Percentiles rank a stretch among this genome's conserved stretches.
These are phyloP conservation scores for Peterozyma toletana DNA, from an alignment of 805 yeast genomes.

Conservation along the genomic window DNA sequence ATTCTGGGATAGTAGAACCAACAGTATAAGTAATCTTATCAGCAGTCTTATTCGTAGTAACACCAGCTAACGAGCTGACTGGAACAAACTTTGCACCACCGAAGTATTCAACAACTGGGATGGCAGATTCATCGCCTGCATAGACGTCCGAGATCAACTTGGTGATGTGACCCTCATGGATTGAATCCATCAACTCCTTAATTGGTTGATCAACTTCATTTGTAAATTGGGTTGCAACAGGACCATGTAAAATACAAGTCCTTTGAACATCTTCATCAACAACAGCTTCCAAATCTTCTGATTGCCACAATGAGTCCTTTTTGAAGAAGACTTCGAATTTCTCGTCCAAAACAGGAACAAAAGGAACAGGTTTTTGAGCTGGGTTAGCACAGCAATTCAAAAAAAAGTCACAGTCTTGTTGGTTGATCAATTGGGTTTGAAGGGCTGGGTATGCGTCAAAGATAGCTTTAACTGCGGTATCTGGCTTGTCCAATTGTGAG, in stretches of 20 bases:
- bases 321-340: conserved; percentile 94
- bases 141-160: conserved; percentile 65
- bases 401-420: conserved; percentile 94
- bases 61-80: conserved; percentile 24
- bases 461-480: conserved; percentile 47
- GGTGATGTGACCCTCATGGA: conserved; percentile 85
- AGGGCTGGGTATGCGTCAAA: conserved; percentile 69
- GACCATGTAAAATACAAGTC: conserved; percentile 98
- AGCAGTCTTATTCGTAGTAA: conserved; percentile 23
- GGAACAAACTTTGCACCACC: conserved; percentile 45
- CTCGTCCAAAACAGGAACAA: conserved; percentile 91
- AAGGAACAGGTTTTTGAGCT: conserved; percentile 94
- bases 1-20: conserved; percentile 24
- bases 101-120: conserved; percentile 88
- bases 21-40: conserved; percentile 29
- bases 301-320: conserved; percentile 99
- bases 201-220: conserved; percentile 87
- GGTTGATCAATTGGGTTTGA: conserved; percentile 75
- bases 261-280: conserved; percentile 94
- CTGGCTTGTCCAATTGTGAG: conserved; percentile 63
- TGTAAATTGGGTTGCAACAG: conserved; percentile 94
- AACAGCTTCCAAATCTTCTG: conserved; percentile 94
- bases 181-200: conserved; percentile 77
- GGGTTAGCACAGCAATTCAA: conserved; percentile 78
- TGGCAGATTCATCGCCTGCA: conserved; percentile 56